Evolutionary conservation across 805 yeast genomes (phyloP), one percentile per base, ranked within the genome.

Genomic region (Kluyveromyces lactis): DNA sequence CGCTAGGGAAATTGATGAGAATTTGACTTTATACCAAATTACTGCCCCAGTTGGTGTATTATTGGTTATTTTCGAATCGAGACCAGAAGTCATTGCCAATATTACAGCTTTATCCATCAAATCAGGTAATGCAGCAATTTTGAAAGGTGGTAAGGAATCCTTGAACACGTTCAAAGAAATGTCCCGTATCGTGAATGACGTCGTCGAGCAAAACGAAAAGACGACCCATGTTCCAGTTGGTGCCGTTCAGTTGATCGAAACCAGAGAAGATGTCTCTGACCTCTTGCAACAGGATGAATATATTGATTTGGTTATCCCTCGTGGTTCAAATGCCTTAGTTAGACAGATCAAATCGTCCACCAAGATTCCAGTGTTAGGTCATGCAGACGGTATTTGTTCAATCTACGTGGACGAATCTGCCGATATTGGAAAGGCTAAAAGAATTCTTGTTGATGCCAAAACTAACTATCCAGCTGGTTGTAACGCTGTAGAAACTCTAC

Each of bases 401-500:
- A 75, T 90, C 6, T 92, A 77, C 53, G 69, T 90, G 18, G 95
- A 89, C 58, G 74, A 72, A 41, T 77, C 73, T 37, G 92, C 92
- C 4, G 90, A 87, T 52, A 45, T 84, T 10, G 73, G 61, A 11
- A 87, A 85, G 75, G 95, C 97, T 0, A 68, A 73, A 26, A 75
- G 76, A 41, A 76, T 92, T 23, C 69, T 78, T 4, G 74, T 86
- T 19, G 99, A 92, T 62, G 74, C 96, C 4, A 92, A 92, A 63
- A 86, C 96, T 0, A 89, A 87, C 61, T 92, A 92, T 58, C 97
- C 97, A 36, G 98, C 98, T 10, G 99, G 95, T n/a, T 92, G 99
- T 63, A 92, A 92, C 59, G 97, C 98, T 6, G 90, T 77, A 40
- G 99, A 92, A 62, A 86, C 92, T 26, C 62, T 92, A 23, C 70